phyloP scores from a whole-genome alignment of 1,139 yeast genomes.

The Sugiyamaella pinicola region DNA sequence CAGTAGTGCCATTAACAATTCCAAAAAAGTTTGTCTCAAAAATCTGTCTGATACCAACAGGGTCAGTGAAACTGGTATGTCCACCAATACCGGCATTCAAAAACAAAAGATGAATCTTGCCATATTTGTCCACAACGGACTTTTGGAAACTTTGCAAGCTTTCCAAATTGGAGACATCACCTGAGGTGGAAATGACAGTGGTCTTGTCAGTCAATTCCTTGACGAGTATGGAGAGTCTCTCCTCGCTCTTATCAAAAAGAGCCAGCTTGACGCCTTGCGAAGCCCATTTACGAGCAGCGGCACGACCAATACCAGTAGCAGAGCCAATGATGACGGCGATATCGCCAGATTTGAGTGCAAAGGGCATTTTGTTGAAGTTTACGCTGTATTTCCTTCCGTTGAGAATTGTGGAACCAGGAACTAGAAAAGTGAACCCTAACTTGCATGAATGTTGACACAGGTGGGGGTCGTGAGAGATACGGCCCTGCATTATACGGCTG shows the following conservation, averaged over 20 bases:
- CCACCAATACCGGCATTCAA: conserved; percentile 36
- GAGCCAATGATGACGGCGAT: conserved; percentile 34
- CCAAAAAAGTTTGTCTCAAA: conserved; percentile 36
- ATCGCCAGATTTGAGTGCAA: conserved; percentile 17
- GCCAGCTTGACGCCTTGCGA: conserved; percentile 37
- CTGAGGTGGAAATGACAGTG: conserved; percentile 27
- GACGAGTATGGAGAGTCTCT: conserved; percentile 26
- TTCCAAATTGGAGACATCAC: conserved; percentile 31
- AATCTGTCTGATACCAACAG: conserved; percentile 29
- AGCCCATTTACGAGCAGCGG: conserved; percentile 37
- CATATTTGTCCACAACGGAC: conserved; percentile 28
- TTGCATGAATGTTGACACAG: too few relatives aligned
- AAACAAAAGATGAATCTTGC: conserved; percentile 32
- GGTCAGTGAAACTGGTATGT: conserved; percentile 25
- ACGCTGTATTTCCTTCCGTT: too few relatives aligned
- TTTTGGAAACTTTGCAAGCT: conserved; percentile 30
- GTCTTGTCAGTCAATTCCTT: conserved; percentile 26
- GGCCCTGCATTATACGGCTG: conserved; percentile 13
- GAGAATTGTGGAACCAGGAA: too few relatives aligned
- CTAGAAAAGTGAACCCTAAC: too few relatives aligned
- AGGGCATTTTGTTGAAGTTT: conserved; percentile 12
- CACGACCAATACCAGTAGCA: conserved; percentile 39
- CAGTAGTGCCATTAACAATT: conserved; percentile 33
- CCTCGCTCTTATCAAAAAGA: conserved; percentile 32
- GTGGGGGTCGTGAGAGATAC: not conserved